Conservation (phyloP, 139 green algal genomes). For the Coccomyxa sp. region DNA sequence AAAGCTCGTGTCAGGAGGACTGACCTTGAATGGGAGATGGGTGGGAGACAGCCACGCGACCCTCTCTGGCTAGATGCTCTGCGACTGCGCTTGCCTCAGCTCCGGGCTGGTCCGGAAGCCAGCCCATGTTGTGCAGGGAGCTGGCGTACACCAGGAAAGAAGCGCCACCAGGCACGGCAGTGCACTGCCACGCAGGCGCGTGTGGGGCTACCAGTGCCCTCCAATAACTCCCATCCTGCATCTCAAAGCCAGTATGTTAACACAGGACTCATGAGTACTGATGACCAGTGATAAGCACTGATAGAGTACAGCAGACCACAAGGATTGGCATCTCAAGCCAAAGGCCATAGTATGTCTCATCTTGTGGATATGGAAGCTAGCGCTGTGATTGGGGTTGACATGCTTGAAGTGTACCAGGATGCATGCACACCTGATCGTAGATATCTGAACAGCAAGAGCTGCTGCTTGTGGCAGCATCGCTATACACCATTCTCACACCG, state of each 20-base stretch:
- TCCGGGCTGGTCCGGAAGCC: no score
- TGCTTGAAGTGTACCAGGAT: background rate
- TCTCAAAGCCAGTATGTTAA: no score
- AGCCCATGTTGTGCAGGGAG: conserved; percentile 6
- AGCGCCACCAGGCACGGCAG: background rate
- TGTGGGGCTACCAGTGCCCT: background rate
- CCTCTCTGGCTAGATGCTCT: no score
- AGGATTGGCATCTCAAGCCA: background rate
- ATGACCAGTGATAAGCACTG: no score
- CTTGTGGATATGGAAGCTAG: background rate
- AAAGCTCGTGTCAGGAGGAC: no score
- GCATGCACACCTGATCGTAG: background rate
- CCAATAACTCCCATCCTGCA: background rate
- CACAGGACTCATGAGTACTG: no score
- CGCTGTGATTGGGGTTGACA: background rate
- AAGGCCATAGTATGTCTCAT: background rate
- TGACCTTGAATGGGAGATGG: no score
- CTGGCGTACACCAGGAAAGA: conserved; percentile 9
- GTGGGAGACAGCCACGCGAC: no score
- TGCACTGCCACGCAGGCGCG: conserved; percentile 11
- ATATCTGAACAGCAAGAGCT: background rate
- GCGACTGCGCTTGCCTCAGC: no score
- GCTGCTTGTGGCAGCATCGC: no score
- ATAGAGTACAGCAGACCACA: no score
- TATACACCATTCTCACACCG: no score